These are phyloP conservation scores for Trichomonas vaginalis DNA, from an alignment of 208 protist genomes.

Conservation along the genomic window DNA sequence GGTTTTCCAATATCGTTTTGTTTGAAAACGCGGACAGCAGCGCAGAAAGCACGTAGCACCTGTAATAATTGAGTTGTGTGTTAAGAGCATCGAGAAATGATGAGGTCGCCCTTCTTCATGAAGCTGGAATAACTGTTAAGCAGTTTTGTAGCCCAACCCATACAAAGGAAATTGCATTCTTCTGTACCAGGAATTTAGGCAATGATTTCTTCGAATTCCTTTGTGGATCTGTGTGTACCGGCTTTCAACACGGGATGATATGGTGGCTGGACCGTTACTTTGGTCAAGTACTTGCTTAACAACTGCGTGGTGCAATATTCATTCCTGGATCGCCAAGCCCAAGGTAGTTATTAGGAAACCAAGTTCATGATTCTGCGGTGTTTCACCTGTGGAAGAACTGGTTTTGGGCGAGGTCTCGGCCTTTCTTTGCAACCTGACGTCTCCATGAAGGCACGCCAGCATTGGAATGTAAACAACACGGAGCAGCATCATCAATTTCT, in stretches of 20 bases:
- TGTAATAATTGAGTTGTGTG: slow-evolving; percentile 25
- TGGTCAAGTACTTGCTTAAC: slow-evolving; percentile 20
- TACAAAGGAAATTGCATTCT: slow-evolving; percentile 28
- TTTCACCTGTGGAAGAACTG: slow-evolving; percentile 21
- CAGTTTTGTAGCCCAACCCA: slow-evolving; percentile 50
- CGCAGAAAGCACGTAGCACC: slow-evolving; percentile 35
- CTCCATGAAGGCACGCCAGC: slow-evolving; percentile 25
- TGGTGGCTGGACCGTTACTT: slow-evolving; percentile 26
- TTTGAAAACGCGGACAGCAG: slow-evolving; percentile 31
- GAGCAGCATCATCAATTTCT: slow-evolving; percentile 34
- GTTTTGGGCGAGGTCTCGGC: background rate
- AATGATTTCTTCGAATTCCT: slow-evolving; percentile 28
- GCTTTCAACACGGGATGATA: background rate
- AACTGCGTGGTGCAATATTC: background rate
- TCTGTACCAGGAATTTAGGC: background rate
- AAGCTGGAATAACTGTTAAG: slow-evolving; percentile 35
- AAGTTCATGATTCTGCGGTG: slow-evolving; percentile 38
- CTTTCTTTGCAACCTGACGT: background rate
- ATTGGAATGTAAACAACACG: slow-evolving; percentile 29
- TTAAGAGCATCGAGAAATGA: slow-evolving; percentile 25
- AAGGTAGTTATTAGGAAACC: slow-evolving; percentile 46
- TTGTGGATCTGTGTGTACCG: slow-evolving; percentile 26
- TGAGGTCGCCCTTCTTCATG: slow-evolving; percentile 24
- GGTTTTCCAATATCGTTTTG: slow-evolving; percentile 29
- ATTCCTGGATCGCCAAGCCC: slow-evolving; percentile 40